Conservation (phyloP, 2,329 filamentous ascomycete genomes). For the Nemania bipapillata region DNA sequence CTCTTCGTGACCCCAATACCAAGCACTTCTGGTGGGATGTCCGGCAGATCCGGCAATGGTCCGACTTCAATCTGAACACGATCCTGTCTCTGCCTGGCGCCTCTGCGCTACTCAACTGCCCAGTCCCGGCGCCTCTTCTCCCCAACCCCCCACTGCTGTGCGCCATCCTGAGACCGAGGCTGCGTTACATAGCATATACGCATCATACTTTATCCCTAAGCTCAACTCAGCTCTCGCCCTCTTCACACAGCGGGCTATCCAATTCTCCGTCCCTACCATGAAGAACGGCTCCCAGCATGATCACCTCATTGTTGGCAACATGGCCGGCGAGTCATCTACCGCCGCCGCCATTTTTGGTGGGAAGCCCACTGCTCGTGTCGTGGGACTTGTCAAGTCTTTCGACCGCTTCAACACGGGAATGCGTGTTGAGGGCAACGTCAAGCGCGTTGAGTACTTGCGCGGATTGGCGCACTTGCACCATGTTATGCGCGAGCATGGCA, state of each 20-base stretch:
- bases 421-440: conserved; percentile 84
- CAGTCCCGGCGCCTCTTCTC: conserved; percentile 71
- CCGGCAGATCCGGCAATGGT: conserved; percentile 86
- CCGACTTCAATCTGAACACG: conserved; percentile 76
- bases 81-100: conserved; percentile 80
- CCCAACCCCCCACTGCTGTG: conserved; percentile 65
- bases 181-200: conserved; percentile 78
- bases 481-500: conserved; percentile 91
- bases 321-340: conserved; percentile 65
- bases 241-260: conserved; percentile 73
- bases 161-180: conserved; percentile 81
- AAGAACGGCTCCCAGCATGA: conserved; percentile 56
- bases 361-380: conserved; percentile 59
- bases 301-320: conserved; percentile 73
- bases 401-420: conserved; percentile 96
- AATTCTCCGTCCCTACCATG: conserved; percentile 59
- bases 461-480: conserved; percentile 87
- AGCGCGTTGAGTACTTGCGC: conserved; percentile 88
- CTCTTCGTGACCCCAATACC: conserved; percentile 71
- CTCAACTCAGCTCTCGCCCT: conserved; percentile 85
- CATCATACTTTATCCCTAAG: conserved; percentile 82
- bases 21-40: conserved; percentile 98
- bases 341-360: conserved; percentile 64
- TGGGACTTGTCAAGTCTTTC: conserved; percentile 85
- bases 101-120: conserved; percentile 75